A percentile compares a stretch with the other conserved stretches of the same genome.
These are phyloP conservation scores for Sclerospora graminicola DNA, from an alignment of 352 stramenopile species.

Conservation along the genomic window DNA sequence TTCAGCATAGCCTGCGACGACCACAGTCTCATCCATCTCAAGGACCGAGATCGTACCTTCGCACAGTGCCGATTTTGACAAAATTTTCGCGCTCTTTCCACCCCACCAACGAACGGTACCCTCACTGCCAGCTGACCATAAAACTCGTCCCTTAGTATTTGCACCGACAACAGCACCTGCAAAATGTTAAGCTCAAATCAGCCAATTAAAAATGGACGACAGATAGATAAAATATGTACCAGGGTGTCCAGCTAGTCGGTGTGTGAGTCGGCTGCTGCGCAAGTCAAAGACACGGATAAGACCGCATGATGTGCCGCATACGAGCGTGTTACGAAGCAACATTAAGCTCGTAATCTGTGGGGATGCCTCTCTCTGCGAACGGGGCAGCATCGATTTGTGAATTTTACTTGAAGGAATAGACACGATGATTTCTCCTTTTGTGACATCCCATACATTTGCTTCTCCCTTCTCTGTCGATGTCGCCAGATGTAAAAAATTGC, in stretches of 20 bases:
- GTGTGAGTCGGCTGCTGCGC: slow-evolving; percentile 64
- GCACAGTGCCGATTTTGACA: slow-evolving; percentile 74
- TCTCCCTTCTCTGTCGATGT: slow-evolving; percentile 83
- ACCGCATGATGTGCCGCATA: slow-evolving; percentile 78
- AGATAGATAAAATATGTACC: slow-evolving; percentile 25
- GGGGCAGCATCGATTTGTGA: slow-evolving; percentile 68
- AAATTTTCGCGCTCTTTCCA: slow-evolving; percentile 80
- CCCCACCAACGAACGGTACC: slow-evolving; percentile 83
- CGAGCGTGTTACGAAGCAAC: slow-evolving; percentile 79
- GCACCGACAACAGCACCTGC: slow-evolving; percentile 72
- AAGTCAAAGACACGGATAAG: slow-evolving; percentile 85
- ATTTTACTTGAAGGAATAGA: slow-evolving; percentile 75
- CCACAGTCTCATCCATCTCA: slow-evolving; percentile 85
- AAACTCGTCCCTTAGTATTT: slow-evolving; percentile 74
- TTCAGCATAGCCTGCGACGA: slow-evolving; percentile 71
- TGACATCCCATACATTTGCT: slow-evolving; percentile 80
- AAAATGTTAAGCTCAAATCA: slow-evolving; percentile 2
- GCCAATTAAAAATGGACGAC: neutral
- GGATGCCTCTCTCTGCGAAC: slow-evolving; percentile 43
- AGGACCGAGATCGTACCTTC: slow-evolving; percentile 64
- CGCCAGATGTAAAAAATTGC: slow-evolving; percentile 67
- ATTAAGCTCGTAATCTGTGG: slow-evolving; percentile 84
- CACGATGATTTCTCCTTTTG: slow-evolving; percentile 75
- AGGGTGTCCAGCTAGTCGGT: slow-evolving; percentile 74
- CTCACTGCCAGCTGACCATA: slow-evolving; percentile 79